phyloP scores from a whole-genome alignment of 2,329 filamentous ascomycete species.

The Lecanosticta acicola region DNA sequence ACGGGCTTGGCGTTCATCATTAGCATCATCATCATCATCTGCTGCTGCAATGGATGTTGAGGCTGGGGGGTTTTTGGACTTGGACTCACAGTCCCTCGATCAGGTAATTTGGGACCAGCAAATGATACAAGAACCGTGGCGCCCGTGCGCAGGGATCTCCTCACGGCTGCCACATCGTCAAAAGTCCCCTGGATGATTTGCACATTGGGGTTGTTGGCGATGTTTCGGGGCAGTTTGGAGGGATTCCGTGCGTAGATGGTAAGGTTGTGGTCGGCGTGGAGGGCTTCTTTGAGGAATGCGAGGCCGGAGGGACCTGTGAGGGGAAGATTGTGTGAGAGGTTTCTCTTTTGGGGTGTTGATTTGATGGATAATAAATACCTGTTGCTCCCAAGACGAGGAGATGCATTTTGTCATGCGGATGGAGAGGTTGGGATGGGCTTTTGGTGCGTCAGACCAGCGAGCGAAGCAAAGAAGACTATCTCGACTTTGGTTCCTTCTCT shows the following conservation, averaged over 20 bases:
- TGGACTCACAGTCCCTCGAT: conserved; percentile 13
- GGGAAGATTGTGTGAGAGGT: background rate
- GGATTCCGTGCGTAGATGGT: conserved; percentile 21
- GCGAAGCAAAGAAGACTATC: background rate
- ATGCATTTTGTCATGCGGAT: conserved; percentile 12
- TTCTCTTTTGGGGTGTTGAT: background rate
- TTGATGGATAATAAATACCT: too few species aligned
- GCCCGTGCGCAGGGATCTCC: conserved; percentile 11
- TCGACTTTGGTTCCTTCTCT: too few species aligned
- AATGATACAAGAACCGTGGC: conserved; percentile 19
- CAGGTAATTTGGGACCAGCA: conserved; percentile 13
- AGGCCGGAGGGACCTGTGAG: conserved; percentile 16
- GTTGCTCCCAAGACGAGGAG: conserved; percentile 21
- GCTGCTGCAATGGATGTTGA: background rate
- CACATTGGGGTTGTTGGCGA: conserved; percentile 7
- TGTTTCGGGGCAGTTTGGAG: conserved; percentile 14
- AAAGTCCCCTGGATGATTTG: conserved; percentile 17
- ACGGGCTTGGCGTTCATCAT: conserved; percentile 5
- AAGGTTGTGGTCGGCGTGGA: conserved; percentile 14
- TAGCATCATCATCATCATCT: background rate
- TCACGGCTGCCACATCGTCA: conserved; percentile 11
- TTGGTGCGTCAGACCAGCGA: too few species aligned
- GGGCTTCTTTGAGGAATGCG: conserved; percentile 17
- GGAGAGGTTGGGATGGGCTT: background rate
- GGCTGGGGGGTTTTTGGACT: background rate